Percentiles rank a stretch among this genome's conserved stretches.
Conservation (phyloP, 345 rosid genomes). For the Acer campestre region DNA sequence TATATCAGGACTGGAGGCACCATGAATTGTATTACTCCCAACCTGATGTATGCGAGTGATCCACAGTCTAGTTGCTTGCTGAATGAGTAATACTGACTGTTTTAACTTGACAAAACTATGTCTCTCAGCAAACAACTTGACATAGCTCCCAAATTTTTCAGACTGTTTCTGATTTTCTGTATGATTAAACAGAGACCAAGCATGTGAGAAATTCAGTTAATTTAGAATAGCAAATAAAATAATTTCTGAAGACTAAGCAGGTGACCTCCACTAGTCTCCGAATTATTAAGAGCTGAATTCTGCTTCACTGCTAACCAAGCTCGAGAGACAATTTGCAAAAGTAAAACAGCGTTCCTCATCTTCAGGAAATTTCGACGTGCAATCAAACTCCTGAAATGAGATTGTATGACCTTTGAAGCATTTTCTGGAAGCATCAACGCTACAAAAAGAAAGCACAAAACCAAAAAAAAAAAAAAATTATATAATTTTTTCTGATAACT, state of each 20-base stretch:
- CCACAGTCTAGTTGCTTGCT: constrained; percentile 62
- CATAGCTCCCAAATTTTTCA: constrained; percentile 35
- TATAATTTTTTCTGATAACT: not conserved
- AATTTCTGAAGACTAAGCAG: constrained; percentile 15
- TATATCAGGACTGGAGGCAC: constrained; percentile 20
- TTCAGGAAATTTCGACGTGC: constrained; percentile 50
- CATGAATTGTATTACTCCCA: constrained; percentile 3
- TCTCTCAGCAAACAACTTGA: constrained; percentile 50
- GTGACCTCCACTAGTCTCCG: constrained; percentile 24
- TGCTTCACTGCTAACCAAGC: constrained; percentile 60
- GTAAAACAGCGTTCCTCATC: constrained; percentile 41
- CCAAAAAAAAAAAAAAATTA: not conserved
- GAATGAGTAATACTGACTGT: constrained; percentile 53
- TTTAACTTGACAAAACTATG: constrained; percentile 47
- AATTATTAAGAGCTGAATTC: constrained; percentile 26
- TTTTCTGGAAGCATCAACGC: constrained; percentile 42
- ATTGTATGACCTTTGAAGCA: constrained; percentile 72
- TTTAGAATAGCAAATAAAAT: not conserved
- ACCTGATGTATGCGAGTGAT: constrained; percentile 27
- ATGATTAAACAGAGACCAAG: constrained; percentile 17
- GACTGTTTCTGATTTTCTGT: constrained; percentile 40
- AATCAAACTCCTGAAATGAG: constrained; percentile 48
- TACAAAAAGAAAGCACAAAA: constrained; percentile 7
- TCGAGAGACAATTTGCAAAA: constrained; percentile 56
- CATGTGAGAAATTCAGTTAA: not conserved